Base-by-base conservation (phyloP, 2,329 filamentous ascomycete species). In the Fusarium sp. region DNA sequence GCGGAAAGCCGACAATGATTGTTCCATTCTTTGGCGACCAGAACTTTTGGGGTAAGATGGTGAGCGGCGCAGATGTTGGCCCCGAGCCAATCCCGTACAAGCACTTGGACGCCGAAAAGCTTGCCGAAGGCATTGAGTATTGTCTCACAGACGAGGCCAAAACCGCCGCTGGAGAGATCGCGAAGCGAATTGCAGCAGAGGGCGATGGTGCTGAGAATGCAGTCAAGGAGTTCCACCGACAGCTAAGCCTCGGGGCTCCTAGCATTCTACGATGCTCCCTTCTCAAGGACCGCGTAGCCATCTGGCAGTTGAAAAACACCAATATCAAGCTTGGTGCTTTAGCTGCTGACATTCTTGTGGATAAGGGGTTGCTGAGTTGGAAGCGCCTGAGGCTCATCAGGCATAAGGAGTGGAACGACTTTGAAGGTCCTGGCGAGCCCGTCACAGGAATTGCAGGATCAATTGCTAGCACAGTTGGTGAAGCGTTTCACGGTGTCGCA, bases 11-110 rank as follows among this genome's bases (percentile, higher is more conserved):
- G 0, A 92, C 89, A 7, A 90, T 93, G 86, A 86, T 93, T 26
- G 89, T 94, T 3, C 91, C 91, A 0, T 94, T 94, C 78, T 94
- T 94, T 68, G 91, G 91, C 4, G 91, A 94, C 73, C 91, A 94
- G 76, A 86, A 90, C 48, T 94, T 94, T 74, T 94, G 92, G 91
- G 91, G 91, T 3, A 82, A 83, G 19, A 92, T 92, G 87, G 83
- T 93, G 1, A 83, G 83, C 6, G 86, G 83, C 33, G 83, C 88
- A 2, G 85, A 86, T 26, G 90, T 90, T 1, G 91, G 91, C 1
- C 89, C 90, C 0, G 79, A 85, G 41, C 86, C 90, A 2, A 84
- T 92, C 10, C 90, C 90, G 0, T 91, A 92, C 78, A 92, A 92
- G 77, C 78, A 84, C 11, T 77, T 94, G 3, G 87, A 83, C 2